Conservation (phyloP, 1,284 basidiomycete genomes). For the Neolentinus lepideus region DNA sequence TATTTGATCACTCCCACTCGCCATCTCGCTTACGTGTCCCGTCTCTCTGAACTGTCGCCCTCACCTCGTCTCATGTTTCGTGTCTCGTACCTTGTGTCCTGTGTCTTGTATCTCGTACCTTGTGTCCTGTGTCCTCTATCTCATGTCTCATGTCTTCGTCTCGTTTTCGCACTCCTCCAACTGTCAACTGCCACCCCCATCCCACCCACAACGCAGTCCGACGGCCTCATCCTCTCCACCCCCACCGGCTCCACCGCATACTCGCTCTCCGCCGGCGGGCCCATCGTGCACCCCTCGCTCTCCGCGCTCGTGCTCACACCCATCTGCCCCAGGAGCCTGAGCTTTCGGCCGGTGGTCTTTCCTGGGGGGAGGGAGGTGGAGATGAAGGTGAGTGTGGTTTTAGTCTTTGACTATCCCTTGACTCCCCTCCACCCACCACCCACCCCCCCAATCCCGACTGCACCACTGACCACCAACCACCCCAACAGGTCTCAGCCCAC, state of each 20-base stretch:
- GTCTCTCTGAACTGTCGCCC: no score
- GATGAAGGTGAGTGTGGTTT: conserved; percentile 1
- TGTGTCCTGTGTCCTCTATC: no score
- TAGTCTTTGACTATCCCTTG: conserved; percentile 2
- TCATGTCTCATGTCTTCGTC: no score
- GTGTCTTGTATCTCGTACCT: no score
- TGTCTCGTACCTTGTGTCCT: no score
- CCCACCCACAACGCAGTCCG: conserved; percentile 53
- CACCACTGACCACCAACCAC: no score
- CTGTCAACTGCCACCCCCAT: no score
- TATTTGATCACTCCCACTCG: no score
- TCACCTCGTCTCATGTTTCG: no score
- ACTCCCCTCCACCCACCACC: conserved; percentile 2
- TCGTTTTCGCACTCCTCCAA: no score
- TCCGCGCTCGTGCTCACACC: conserved; percentile 90
- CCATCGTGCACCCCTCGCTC: conserved; percentile 92
- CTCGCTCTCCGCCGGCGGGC: conserved; percentile 92
- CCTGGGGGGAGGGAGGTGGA: conserved; percentile 33
- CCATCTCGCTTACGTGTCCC: no score
- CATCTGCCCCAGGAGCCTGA: conserved; percentile 90
- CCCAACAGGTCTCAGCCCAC: conserved; percentile 78
- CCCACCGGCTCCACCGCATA: conserved; percentile 98
- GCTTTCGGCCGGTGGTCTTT: conserved; percentile 89
- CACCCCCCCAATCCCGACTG: no score
- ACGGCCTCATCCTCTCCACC: conserved; percentile 92